Percentiles rank a stretch among this genome's conserved stretches.
Evolutionary conservation across 306 rosid species (phyloP).

Genomic region (Sesbania bispinosa): DNA sequence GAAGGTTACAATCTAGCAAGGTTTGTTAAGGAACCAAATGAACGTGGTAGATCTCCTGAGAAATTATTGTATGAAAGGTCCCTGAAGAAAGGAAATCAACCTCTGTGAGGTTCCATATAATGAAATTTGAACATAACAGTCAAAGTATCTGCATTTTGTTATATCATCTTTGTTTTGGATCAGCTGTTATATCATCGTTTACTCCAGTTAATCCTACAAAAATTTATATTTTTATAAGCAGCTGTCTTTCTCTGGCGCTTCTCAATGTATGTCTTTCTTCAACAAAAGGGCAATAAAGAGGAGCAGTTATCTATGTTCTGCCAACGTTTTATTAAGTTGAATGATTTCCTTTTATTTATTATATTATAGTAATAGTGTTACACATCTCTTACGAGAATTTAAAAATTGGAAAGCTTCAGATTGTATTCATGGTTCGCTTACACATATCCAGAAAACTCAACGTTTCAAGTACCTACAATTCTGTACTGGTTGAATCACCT

Average conservation of each 20-base stretch:
- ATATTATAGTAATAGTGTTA: neutral
- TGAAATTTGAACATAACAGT: neutral
- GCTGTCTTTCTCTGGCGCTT: neutral
- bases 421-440: neutral
- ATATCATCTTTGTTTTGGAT: too few species aligned
- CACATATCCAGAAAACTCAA: neutral
- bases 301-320: neutral
- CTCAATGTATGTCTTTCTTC: neutral
- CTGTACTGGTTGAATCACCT: neutral
- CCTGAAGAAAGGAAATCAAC: slow-evolving; percentile 42
- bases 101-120: slow-evolving; percentile 16
- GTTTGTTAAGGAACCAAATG: slow-evolving; percentile 71
- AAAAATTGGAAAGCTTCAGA: neutral
- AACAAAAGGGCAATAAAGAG: neutral
- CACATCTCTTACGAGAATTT: neutral
- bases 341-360: neutral
- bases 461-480: neutral
- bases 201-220: neutral
- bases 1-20: slow-evolving; percentile 53
- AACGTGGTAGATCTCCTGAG: slow-evolving; percentile 90
- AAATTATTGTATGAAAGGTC: slow-evolving; percentile 81
- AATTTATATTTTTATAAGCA: neutral
- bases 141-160: neutral
- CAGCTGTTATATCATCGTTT: too few species aligned
- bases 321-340: neutral